These are phyloP conservation scores for Plasmodium malariae DNA, from an alignment of 169 alveolate species.

Conservation along the genomic window DNA sequence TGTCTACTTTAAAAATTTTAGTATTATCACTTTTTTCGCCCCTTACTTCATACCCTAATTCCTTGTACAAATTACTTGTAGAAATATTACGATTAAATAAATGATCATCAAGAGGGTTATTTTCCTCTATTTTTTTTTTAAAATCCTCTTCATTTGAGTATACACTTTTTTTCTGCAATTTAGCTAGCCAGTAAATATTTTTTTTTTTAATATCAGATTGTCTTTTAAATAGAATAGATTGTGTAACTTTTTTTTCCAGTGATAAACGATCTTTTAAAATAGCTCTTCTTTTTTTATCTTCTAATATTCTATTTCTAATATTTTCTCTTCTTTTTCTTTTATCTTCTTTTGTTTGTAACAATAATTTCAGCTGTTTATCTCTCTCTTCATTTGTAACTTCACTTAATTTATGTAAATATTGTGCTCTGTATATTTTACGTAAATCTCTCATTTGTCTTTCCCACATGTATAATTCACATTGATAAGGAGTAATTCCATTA, in stretches of 20 bases:
- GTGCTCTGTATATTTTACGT: slow-evolving; percentile 87
- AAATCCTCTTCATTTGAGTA: slow-evolving; percentile 51
- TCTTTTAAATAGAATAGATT: slow-evolving; percentile 85
- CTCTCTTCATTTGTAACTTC: slow-evolving; percentile 88
- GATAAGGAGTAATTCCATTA: slow-evolving; percentile 89
- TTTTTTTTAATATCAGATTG: slow-evolving; percentile 85
- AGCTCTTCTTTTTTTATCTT: slow-evolving; percentile 78
- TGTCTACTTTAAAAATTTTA: slow-evolving; percentile 79
- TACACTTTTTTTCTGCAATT: slow-evolving; percentile 82
- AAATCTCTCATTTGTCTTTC: slow-evolving; percentile 90
- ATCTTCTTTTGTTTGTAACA: slow-evolving; percentile 77
- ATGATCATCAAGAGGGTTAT: not conserved
- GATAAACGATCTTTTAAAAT: slow-evolving; percentile 66
- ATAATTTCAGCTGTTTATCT: slow-evolving; percentile 78
- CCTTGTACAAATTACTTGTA: slow-evolving; percentile 71
- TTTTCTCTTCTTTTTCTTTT: slow-evolving; percentile 75
- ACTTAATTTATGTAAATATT: slow-evolving; percentile 85
- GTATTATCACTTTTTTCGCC: slow-evolving; percentile 80
- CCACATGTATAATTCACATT: slow-evolving; percentile 89
- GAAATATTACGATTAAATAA: slow-evolving; percentile 67
- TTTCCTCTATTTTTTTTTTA: slow-evolving; percentile 47
- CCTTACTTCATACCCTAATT: slow-evolving; percentile 83
- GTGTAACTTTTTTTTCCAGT: slow-evolving; percentile 79
- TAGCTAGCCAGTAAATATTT: slow-evolving; percentile 86
- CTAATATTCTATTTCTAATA: slow-evolving; percentile 41